phyloP scores from a whole-genome alignment of 1,139 yeast species.

The Yamadazyma kanchanaburiensis region DNA sequence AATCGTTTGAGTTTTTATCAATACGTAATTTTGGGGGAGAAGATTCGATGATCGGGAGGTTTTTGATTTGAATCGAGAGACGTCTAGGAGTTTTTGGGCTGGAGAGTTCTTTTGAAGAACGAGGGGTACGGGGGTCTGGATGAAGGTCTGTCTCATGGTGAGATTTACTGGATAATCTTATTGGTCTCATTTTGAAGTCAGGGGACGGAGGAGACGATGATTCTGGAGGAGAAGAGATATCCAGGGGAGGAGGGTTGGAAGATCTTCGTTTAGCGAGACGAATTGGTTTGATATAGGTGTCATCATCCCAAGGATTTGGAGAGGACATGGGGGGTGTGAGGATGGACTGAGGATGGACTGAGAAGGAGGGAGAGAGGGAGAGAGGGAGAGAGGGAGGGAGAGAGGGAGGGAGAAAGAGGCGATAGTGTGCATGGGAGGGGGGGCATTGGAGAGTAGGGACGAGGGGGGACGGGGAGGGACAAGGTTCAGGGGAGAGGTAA shows the following conservation, averaged over 20 bases:
- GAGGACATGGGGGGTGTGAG: too few species aligned
- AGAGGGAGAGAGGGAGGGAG: too few species aligned
- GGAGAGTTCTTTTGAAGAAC: constrained; percentile 7
- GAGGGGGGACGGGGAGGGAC: background rate
- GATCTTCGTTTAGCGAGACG: constrained; percentile 29
- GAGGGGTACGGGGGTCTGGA: constrained; percentile 14
- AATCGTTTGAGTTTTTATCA: constrained; percentile 22
- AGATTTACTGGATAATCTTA: constrained; percentile 8
- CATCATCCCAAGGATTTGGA: constrained; percentile 15
- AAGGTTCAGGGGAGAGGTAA: background rate
- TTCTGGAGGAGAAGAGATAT: background rate
- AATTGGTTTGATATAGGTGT: constrained; percentile 25
- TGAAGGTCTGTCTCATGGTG: too few species aligned
- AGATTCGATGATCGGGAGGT: constrained; percentile 28
- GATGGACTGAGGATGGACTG: too few species aligned
- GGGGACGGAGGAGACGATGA: constrained; percentile 4
- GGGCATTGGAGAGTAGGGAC: too few species aligned
- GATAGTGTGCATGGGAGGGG: too few species aligned
- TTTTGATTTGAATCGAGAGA: constrained; percentile 33
- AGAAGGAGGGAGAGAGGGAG: too few species aligned
- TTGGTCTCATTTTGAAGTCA: constrained; percentile 15
- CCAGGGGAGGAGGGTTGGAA: constrained; percentile 6
- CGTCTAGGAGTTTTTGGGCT: constrained; percentile 16
- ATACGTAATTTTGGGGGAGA: constrained; percentile 14
- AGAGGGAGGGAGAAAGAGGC: too few species aligned